These are phyloP conservation scores for Yamadazyma dendronema DNA, from an alignment of 1,139 yeast species.

Conservation along the genomic window DNA sequence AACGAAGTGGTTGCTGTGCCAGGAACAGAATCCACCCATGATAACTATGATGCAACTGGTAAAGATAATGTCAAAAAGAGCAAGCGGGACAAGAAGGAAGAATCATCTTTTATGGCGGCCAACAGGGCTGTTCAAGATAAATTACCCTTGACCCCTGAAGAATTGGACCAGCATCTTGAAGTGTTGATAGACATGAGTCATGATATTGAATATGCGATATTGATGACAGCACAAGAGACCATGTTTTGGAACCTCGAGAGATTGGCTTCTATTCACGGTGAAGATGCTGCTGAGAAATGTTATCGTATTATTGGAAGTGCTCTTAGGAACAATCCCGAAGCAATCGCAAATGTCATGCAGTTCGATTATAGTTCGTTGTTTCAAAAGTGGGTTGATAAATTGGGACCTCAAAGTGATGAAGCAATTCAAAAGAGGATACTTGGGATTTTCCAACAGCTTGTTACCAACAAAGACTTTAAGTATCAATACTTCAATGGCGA, in stretches of 20 bases:
- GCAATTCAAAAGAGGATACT: slow-evolving; percentile 45
- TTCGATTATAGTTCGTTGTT: slow-evolving; percentile 17
- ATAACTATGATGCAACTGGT: too few species aligned
- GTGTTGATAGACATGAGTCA: slow-evolving; percentile 59
- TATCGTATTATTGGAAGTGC: slow-evolving; percentile 55
- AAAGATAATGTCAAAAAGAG: too few species aligned
- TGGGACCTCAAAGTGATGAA: slow-evolving; percentile 16
- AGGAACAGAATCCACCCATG: slow-evolving; percentile 6
- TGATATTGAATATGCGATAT: slow-evolving; percentile 61
- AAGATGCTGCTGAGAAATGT: slow-evolving; percentile 38
- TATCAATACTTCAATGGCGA: slow-evolving; percentile 23
- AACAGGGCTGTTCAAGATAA: too few species aligned
- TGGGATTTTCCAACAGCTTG: slow-evolving; percentile 47
- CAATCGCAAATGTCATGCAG: slow-evolving; percentile 34
- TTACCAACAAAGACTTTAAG: slow-evolving; percentile 30
- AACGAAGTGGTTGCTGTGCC: slow-evolving; percentile 16
- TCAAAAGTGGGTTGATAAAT: slow-evolving; percentile 6
- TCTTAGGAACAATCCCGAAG: slow-evolving; percentile 72
- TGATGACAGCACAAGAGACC: slow-evolving; percentile 21
- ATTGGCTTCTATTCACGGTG: slow-evolving; percentile 7
- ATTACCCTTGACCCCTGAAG: slow-evolving; percentile 1
- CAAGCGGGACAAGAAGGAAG: too few species aligned
- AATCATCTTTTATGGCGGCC: too few species aligned
- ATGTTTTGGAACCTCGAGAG: slow-evolving; percentile 6
- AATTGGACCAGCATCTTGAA: slow-evolving; percentile 42